phyloP scores from a whole-genome alignment of 129 eudicot species.

The Arctium lappa region DNA sequence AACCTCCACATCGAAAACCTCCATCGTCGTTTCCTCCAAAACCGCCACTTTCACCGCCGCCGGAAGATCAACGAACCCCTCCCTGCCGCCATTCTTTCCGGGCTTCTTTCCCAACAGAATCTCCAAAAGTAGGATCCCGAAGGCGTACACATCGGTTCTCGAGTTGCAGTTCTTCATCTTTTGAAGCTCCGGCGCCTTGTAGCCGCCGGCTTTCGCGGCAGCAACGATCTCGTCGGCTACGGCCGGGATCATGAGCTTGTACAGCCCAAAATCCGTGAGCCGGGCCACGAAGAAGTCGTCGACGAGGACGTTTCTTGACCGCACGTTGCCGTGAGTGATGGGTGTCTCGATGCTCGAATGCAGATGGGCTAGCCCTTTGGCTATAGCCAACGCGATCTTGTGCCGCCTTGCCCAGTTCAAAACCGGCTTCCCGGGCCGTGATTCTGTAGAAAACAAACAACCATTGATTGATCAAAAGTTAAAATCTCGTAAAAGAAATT shows the following conservation, averaged over 20 bases:
- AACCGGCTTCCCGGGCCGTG: constrained; percentile 74
- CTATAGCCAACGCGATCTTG: constrained; percentile 90
- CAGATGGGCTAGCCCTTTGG: constrained; percentile 88
- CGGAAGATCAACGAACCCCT: constrained; percentile 60
- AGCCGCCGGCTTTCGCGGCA: constrained; percentile 79
- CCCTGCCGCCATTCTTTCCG: constrained; percentile 52
- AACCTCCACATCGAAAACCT: constrained; percentile 85
- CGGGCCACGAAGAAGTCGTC: constrained; percentile 90
- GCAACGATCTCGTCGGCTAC: constrained; percentile 89
- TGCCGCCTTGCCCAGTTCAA: constrained; percentile 91
- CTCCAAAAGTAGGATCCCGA: constrained; percentile 79
- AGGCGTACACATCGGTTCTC: constrained; percentile 83
- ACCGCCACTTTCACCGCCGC: constrained; percentile 92
- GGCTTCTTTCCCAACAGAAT: constrained; percentile 85
- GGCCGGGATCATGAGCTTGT: constrained; percentile 84
- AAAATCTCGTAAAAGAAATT: not conserved
- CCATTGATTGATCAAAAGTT: not conserved
- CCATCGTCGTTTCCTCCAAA: constrained; percentile 96
- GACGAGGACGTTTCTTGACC: constrained; percentile 80
- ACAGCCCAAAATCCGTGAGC: constrained; percentile 86
- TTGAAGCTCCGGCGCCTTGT: constrained; percentile 95
- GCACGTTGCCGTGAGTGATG: constrained; percentile 81
- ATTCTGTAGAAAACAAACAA: constrained; percentile 40
- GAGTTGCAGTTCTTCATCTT: constrained; percentile 84
- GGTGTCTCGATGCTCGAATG: constrained; percentile 78